These are phyloP conservation scores for Boletus vermiculosoides DNA, from an alignment of 768 basidiomycete species.

Conservation along the genomic window DNA sequence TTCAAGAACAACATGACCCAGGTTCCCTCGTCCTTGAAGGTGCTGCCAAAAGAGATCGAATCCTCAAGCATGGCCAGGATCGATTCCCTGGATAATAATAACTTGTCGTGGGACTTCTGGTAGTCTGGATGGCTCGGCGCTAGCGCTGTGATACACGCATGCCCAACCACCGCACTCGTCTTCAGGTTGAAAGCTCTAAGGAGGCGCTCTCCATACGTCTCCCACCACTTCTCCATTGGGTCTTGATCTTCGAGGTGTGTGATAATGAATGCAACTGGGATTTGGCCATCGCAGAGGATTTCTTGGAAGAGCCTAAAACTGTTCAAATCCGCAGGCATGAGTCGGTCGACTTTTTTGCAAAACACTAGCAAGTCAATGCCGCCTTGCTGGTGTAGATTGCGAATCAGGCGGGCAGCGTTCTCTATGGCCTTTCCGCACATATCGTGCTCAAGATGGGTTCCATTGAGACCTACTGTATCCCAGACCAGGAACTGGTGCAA, in stretches of 20 bases:
- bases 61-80: constrained; percentile 23
- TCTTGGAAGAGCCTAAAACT: constrained; percentile 38
- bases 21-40: constrained; percentile 10
- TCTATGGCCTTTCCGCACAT: constrained; percentile 17
- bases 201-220: constrained; percentile 17
- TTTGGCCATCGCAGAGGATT: constrained; percentile 36
- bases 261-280: constrained; percentile 40
- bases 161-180: constrained; percentile 15
- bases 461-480: constrained; percentile 35
- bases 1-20: constrained; percentile 28
- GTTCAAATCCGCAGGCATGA: constrained; percentile 27
- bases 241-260: constrained; percentile 36
- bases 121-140: not conserved
- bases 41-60: constrained; percentile 17
- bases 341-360: constrained; percentile 32
- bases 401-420: constrained; percentile 31
- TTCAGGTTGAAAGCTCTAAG: constrained; percentile 8
- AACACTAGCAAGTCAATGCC: constrained; percentile 42
- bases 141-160: constrained; percentile 33
- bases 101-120: constrained; percentile 5
- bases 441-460: constrained; percentile 3
- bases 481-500: constrained; percentile 25
- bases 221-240: constrained; percentile 36
- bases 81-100: constrained; percentile 12
- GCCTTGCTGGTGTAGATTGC: constrained; percentile 22